Evolutionary conservation across 2,329 filamentous ascomycete species (phyloP), one percentile per base, ranked within the genome.

Genomic region (Chrysoporthe cubensis): DNA sequence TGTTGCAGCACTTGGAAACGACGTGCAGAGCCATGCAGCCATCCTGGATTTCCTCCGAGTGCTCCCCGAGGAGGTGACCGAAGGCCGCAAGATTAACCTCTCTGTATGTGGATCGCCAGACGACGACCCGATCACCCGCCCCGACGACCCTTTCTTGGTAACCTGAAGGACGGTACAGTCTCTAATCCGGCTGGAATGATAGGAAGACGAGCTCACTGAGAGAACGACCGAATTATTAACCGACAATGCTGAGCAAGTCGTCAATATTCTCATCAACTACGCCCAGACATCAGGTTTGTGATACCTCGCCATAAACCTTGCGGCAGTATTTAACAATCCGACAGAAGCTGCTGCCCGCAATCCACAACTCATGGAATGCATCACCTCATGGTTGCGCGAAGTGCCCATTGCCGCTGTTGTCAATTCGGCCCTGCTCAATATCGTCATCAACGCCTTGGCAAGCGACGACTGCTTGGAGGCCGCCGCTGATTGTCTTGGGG

Each of bases 21-120:
- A 91, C 75, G 88, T 91, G 69, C 88, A 90, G 76, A 93, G 91
- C 78, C 89, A 96, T 75, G 89, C 94, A 72, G 96, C 92, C 79
- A 91, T 98, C 75, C 85, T 99, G 76, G 96, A 99, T 80, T 99
- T 99, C 80, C 86, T 99, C 72, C 94, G 93, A 80, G 94, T 99
- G 75, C 89, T 99, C 72, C 96, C 96, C 66, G 96, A 99, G 85
- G 96, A 99, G 87, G 96, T 99, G 77, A 98, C 93, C 74, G 95
- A 99, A 86, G 96, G 96, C 83, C 93, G 96, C 82, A 99, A 98
- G 85, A 97, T 99, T 87, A 97, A 94, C 86, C 87, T 99, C 83
- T 94, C 93, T 88, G 94, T 97, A 96, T 84, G 93, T 95, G 87
- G 89, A 91, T 84, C 84, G 83, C 84, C 79, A 81, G 76, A 78